A percentile compares a stretch with the other conserved stretches of the same genome.
Conservation (phyloP, 2,329 filamentous ascomycete genomes). For the Graphilbum sp. region DNA sequence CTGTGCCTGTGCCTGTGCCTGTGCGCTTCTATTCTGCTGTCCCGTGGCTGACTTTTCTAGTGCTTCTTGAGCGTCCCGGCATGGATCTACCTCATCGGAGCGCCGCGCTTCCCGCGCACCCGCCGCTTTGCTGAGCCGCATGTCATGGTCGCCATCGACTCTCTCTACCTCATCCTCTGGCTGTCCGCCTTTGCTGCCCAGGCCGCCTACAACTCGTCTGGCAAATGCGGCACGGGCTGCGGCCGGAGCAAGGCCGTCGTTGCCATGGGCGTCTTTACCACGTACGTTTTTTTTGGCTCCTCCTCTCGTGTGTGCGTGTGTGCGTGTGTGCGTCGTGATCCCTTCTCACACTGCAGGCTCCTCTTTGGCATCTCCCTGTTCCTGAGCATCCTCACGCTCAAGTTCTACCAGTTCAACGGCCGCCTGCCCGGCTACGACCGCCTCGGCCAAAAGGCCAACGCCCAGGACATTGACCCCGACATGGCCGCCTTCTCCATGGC, state of each 20-base stretch:
- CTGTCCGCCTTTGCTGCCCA: constrained; percentile 50
- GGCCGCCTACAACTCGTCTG: constrained; percentile 43
- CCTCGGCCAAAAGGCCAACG: constrained; percentile 16
- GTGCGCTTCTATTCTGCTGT: background rate
- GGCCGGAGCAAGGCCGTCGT: constrained; percentile 46
- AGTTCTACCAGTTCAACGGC: constrained; percentile 46
- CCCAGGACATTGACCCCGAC: constrained; percentile 46
- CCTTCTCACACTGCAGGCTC: constrained; percentile 24
- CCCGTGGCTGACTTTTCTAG: constrained; percentile 18
- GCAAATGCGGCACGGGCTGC: constrained; percentile 39
- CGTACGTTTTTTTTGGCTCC: constrained; percentile 25
- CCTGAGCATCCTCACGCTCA: constrained; percentile 41
- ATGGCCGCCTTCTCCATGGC: constrained; percentile 54
- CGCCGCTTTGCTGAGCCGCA: constrained; percentile 44
- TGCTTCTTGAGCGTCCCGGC: constrained; percentile 48
- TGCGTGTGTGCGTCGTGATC: too few relatives aligned
- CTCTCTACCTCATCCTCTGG: constrained; percentile 44
- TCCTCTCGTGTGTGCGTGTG: background rate
- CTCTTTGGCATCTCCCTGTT: constrained; percentile 36
- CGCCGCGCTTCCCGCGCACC: constrained; percentile 45
- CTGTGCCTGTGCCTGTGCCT: too few relatives aligned
- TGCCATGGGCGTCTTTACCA: constrained; percentile 43
- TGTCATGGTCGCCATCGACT: constrained; percentile 42
- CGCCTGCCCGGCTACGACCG: constrained; percentile 45
- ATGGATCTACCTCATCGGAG: constrained; percentile 49